phyloP scores from a whole-genome alignment of 257 asterid genomes.

The Coffea eugenioides region DNA sequence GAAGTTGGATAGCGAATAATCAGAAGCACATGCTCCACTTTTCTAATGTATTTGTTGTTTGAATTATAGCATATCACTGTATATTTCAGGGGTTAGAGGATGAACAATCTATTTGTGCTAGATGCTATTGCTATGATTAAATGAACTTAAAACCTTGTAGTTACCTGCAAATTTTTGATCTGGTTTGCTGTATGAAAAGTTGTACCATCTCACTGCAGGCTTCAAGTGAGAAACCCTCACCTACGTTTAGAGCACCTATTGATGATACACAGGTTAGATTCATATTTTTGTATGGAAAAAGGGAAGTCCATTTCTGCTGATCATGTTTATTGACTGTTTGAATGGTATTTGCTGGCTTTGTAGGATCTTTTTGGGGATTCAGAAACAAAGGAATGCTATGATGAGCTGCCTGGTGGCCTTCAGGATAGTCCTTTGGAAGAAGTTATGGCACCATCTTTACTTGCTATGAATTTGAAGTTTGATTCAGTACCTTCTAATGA shows the following conservation, averaged over 20 bases:
- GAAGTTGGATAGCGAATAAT: conserved; percentile 8
- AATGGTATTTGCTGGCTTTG: conserved; percentile 20
- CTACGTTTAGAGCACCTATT: conserved; percentile 61
- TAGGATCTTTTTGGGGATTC: conserved; percentile 81
- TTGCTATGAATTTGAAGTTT: conserved; percentile 64
- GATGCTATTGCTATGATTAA: neutral
- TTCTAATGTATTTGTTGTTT: neutral
- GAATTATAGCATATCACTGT: neutral
- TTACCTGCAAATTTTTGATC: neutral
- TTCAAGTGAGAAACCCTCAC: conserved; percentile 40
- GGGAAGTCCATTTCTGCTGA: conserved; percentile 12
- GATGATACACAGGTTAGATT: conserved; percentile 67
- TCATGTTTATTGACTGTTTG: conserved; percentile 13
- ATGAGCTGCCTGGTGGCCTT: conserved; percentile 36
- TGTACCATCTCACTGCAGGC: conserved; percentile 30
- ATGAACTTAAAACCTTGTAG: neutral
- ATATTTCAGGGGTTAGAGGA: neutral
- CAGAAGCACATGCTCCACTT: neutral
- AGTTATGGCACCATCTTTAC: conserved; percentile 62
- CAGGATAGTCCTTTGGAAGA: conserved; percentile 45
- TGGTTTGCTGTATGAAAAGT: neutral
- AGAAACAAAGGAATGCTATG: conserved; percentile 36
- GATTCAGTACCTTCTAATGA: conserved; percentile 73
- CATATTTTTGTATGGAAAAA: conserved; percentile 4
- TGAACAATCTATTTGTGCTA: neutral